These are phyloP conservation scores for Scheffersomyces amazonensis DNA, from an alignment of 805 yeast genomes.

Conservation along the genomic window DNA sequence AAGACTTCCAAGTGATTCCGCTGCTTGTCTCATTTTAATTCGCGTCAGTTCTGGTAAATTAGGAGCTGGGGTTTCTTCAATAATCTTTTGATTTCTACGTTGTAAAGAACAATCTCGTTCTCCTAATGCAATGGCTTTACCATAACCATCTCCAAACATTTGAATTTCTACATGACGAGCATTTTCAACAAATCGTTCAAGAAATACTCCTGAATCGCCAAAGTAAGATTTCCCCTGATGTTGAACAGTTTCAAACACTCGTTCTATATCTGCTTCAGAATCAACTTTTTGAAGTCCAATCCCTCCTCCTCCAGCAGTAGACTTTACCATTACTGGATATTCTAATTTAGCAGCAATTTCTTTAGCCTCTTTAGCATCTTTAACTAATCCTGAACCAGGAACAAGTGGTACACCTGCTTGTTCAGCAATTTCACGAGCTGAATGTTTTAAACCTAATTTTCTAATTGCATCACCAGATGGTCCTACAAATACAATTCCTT, in stretches of 20 bases:
- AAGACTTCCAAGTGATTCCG: conserved; percentile 76
- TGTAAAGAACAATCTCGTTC: conserved; percentile 98
- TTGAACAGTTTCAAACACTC: conserved; percentile 85
- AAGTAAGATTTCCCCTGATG: conserved; percentile 93
- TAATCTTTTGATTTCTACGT: conserved; percentile 93
- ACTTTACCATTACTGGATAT: conserved; percentile 93
- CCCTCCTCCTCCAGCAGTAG: conserved; percentile 99
- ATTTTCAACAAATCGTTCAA: conserved; percentile 91
- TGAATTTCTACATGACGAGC: conserved; percentile 97
- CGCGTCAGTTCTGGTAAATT: conserved; percentile 81
- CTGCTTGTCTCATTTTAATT: conserved; percentile 70
- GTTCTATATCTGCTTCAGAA: conserved; percentile 70
- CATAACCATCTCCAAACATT: conserved; percentile 93
- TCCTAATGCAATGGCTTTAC: conserved; percentile 89
- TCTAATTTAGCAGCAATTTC: conserved; percentile 69
- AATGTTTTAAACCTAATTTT: conserved; percentile 88
- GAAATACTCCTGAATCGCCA: conserved; percentile 93
- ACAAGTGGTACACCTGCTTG: conserved; percentile 93
- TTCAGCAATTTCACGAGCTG: conserved; percentile 92
- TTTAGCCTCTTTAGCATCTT: conserved; percentile 69
- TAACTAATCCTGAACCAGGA: conserved; percentile 91
- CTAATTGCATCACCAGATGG: conserved; percentile 93
- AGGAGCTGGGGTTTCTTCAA: conserved; percentile 98
- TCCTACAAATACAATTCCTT: conserved; percentile 92
- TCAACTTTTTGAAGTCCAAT: conserved; percentile 95